phyloP scores from a whole-genome alignment of 495 filamentous ascomycete genomes.

The Talaromyces nanjingensis region DNA sequence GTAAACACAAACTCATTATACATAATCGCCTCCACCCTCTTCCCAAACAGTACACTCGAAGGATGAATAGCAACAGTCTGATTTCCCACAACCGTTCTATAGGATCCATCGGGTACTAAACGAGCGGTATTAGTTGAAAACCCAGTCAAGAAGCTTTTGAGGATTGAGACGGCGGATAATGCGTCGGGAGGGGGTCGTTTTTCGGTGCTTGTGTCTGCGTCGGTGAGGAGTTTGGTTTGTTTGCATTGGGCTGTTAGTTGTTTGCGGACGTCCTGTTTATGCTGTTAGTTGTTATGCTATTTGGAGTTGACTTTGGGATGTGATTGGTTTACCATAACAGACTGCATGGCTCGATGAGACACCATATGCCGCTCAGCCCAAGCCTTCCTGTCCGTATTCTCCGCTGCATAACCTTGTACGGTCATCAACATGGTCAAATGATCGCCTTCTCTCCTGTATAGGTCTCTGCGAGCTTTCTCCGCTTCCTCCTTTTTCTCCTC shows the following conservation, averaged over 20 bases:
- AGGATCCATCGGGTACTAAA: constrained; percentile 75
- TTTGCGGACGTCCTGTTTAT: constrained; percentile 66
- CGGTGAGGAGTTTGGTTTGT: constrained; percentile 32
- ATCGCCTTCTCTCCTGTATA: constrained; percentile 80
- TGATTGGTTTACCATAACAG: constrained; percentile 47
- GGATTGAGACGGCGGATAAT: constrained; percentile 41
- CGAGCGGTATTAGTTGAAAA: constrained; percentile 80
- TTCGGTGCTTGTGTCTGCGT: not conserved
- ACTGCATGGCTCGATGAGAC: constrained; percentile 75
- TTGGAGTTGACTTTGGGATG: too few relatives aligned
- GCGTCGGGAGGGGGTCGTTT: constrained; percentile 15
- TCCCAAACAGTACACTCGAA: constrained; percentile 73
- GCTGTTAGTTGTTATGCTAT: not conserved
- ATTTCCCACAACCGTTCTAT: constrained; percentile 74
- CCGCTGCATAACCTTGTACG: constrained; percentile 71
- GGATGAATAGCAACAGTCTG: constrained; percentile 88
- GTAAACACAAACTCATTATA: constrained; percentile 96
- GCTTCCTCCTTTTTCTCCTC: constrained; percentile 79
- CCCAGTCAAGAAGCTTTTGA: constrained; percentile 76
- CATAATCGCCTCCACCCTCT: constrained; percentile 89
- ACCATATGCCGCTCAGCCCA: constrained; percentile 79
- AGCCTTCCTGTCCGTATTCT: constrained; percentile 61
- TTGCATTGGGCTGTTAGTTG: constrained; percentile 68
- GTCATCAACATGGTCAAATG: constrained; percentile 79
- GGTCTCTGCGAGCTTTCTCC: constrained; percentile 61